Base-by-base conservation (phyloP, 2,329 filamentous ascomycete species). In the Aureobasidium subglaciale region DNA sequence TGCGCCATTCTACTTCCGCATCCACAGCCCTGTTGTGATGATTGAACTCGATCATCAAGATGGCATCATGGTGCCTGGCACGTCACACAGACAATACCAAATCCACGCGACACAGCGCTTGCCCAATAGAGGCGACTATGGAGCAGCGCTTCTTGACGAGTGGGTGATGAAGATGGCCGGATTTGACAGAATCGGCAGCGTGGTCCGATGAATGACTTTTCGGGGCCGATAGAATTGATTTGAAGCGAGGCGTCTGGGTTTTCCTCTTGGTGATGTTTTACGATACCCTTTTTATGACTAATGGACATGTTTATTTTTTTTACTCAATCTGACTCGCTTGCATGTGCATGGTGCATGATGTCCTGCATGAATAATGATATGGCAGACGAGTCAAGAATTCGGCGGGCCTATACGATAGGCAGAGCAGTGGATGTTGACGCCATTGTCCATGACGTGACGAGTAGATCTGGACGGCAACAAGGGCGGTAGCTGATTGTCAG, bases 11-110 rank as follows among this genome's bases (percentile, higher is more conserved):
- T 91, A 90, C 68, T 91, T 84, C 64, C 78, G 88, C 0, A 78
- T 91, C 5, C 87, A 91, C 70, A 88, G 83, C 60, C 86, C 86
- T 0, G 85, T 90, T 0, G 73, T 88, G 0, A 73, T 90, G 5
- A 73, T 85, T 50, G 87, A 91, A 73, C 87, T 91, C 63, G 87
- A 91, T 62, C 86, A 90, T 64, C 87, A 91, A 67, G 87, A 83
- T 0, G 87, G 87, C 0, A 87, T 90, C 0, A 54, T 27, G 37
- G 25, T 90, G 90, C 63, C 68, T 90, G 64, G 82, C 78, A 1
- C 91, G 90, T 64, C 74, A 75, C 46, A 78, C 86, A 68, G 87
- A 87, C 0, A 83, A 83, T 91, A 88, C 62, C 87, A 90, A 62
- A 86, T 88, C 30, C 87, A 91, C 65, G 90, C 87, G 0, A 71